Conservation (phyloP, 345 rosid species). For the Crucihimalaya himalaica region DNA sequence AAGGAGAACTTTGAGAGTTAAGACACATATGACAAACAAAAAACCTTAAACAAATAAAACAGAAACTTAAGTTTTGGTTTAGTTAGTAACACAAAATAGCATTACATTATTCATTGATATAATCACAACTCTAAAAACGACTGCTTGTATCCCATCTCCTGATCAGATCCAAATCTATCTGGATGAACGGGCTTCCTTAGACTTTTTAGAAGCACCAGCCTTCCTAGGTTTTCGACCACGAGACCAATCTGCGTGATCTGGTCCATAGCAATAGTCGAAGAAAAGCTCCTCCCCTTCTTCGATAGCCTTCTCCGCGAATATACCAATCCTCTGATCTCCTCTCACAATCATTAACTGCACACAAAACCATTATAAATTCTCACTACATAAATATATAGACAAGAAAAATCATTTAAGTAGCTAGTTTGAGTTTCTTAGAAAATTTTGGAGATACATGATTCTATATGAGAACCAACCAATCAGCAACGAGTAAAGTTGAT, state of each 20-base stretch:
- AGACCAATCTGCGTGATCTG: constrained; percentile 76
- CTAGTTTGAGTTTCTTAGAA: neutral
- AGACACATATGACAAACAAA: neutral
- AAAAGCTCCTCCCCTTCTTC: constrained; percentile 84
- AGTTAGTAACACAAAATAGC: neutral
- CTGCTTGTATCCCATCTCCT: neutral
- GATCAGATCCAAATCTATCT: neutral
- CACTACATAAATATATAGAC: neutral
- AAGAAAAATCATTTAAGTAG: neutral
- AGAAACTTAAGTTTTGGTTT: neutral
- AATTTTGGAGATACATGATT: neutral
- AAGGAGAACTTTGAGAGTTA: neutral
- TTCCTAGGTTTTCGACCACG: constrained; percentile 36
- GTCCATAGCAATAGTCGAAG: constrained; percentile 77
- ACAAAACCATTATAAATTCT: neutral
- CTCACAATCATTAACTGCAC: constrained; percentile 82
- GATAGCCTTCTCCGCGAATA: constrained; percentile 72
- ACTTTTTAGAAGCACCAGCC: constrained; percentile 61
- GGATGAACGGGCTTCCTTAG: neutral
- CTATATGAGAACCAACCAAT: neutral
- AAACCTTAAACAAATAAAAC: neutral
- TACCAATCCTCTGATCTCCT: constrained; percentile 90
- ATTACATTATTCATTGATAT: neutral
- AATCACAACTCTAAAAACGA: neutral
- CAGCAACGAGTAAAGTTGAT: neutral